Conservation (phyloP, 208 protist species). For the Trichomonas vaginalis region DNA sequence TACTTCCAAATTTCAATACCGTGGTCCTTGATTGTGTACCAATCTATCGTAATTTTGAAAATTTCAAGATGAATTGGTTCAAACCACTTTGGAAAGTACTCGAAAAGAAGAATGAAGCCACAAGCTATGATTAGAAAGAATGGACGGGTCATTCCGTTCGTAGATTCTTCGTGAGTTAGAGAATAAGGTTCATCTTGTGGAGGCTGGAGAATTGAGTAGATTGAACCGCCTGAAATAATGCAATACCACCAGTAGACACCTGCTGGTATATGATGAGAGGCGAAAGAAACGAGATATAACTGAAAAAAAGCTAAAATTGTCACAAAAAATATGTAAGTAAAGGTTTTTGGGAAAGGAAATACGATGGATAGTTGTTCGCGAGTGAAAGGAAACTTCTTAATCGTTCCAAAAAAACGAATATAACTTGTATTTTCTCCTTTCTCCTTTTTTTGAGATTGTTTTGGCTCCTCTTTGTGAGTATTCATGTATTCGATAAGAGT, state of each 20-base stretch:
- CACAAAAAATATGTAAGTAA: not conserved
- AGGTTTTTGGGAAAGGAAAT: not conserved
- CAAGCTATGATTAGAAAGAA: not conserved
- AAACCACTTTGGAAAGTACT: not conserved
- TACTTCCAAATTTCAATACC: not conserved
- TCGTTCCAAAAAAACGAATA: not conserved
- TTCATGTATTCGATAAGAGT: not conserved
- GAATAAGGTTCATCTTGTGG: not conserved
- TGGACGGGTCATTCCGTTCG: not conserved
- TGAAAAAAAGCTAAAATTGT: not conserved
- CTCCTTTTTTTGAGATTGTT: not conserved
- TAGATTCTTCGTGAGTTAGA: not conserved
- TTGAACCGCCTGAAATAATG: not conserved
- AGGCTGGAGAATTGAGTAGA: not conserved
- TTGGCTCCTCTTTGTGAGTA: not conserved
- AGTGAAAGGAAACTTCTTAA: not conserved
- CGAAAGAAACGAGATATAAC: not conserved
- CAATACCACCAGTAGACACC: not conserved
- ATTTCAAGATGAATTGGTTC: not conserved
- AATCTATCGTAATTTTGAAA: not conserved
- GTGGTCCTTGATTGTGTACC: not conserved
- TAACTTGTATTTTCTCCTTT: not conserved
- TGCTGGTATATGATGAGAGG: not conserved
- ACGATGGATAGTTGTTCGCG: not conserved
- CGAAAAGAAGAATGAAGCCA: not conserved